Evolutionary conservation across 192 early-diverging fungal genomes (phyloP), one percentile per base, ranked within the genome.

Genomic region (Mortierella antarctica): DNA sequence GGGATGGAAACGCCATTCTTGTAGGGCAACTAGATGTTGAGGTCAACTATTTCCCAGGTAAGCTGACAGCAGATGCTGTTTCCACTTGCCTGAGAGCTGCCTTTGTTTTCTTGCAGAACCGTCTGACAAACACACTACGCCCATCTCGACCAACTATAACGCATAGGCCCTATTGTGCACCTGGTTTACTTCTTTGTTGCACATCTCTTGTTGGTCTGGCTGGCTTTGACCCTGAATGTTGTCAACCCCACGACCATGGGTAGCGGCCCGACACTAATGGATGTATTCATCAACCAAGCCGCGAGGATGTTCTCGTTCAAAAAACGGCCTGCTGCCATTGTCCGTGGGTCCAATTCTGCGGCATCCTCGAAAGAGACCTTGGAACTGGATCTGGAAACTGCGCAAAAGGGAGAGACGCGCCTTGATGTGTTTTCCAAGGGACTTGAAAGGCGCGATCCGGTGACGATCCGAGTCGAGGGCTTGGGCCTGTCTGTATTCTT

Each of bases 161-260:
- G 13, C 40, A 59, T 57, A 72, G 70, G 8, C 5, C 75, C 75
- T 10, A 79, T 79, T 49, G 64, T 18, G 1, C 31, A 68, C 13
- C 40, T 80, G 59, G 18, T 55, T 6, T 67, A 46, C 47, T 72
- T 72, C 70, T 67, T 80, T 7, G 20, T 68, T n/a, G 77, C 60
- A 8, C 72, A 68, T 53, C 65, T 80, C 15, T 67, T 71, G 31
- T n/a, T 80, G 6, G 77, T 65, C 47, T 80, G 77, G 77, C 8
- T 80, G 0, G 51, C 65, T 1, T 40, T 80, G 40, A 67, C 70
- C 15, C n/a, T 80, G 6, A 54, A 72, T 15, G 40, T 72, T 50
- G 77, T 80, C 15, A 80, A 80, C 57, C 77, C 77, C 9, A 80
- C 77, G 0, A 67, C 57, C 7, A 80, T 80, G 77, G 77, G 77